Evolutionary conservation across 2,329 filamentous ascomycete genomes (phyloP), one percentile per base, ranked within the genome.

Genomic region (Domatiomyces globalis): DNA sequence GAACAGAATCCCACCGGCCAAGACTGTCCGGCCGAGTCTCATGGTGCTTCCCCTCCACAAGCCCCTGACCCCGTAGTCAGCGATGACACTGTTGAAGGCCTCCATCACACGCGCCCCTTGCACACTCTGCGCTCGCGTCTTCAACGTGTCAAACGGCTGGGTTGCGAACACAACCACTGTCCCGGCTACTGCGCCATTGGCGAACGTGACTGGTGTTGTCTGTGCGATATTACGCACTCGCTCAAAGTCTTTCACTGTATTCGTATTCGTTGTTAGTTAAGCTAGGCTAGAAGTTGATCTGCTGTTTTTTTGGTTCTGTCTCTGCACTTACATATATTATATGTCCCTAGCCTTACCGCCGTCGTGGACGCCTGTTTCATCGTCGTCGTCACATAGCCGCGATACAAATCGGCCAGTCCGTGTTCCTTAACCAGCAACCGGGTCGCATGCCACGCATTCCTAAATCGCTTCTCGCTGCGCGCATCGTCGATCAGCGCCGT

Each of bases 41-140:
- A 85, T 84, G 0, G 78, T 78, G 33, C 80, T 84, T 0, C 81
- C 81, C 53, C 75, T 78, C 81, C 81, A 85, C 54, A 84, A 79
- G 0, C 76, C 80, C 42, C 68, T 71, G 1, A 83, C 56, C 0
- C 81, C 81, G 55, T 76, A 73, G 56, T 83, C 78, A 0, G 66
- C 62, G 49, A 78, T 62, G 3, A 84, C 70, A 49, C 71, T 73
- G 48, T 65, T 68, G 2, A 80, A 68, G 0, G 80, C 79, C 54
- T 83, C 77, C 0, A 68, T 63, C 1, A 78, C 79, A 1, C 73
- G 76, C 1, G 76, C 75, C 4, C 77, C 79, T 19, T 71, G 69
- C 0, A 78, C 77, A 48, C 74, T 77, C 51, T 70, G 69, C 4
- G 66, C 61, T 27, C 66, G 57, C 4, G 67, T 71, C 58, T 71